These are phyloP conservation scores for Suillus discolor DNA, from an alignment of 768 basidiomycete species.

Conservation along the genomic window DNA sequence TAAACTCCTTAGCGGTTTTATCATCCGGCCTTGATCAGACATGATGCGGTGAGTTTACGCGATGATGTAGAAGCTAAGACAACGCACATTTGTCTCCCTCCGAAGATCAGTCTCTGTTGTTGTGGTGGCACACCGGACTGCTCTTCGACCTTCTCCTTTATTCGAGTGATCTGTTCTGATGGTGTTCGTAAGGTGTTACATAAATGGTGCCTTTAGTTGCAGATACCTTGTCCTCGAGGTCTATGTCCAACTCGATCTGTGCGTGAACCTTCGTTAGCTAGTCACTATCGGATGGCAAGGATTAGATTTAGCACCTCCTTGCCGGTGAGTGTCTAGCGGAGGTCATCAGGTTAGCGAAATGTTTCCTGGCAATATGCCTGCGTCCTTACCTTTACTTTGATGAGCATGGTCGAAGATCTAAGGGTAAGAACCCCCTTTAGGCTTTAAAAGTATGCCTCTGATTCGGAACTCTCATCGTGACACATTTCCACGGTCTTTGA, in stretches of 20 bases:
- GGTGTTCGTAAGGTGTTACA: constrained; percentile 7
- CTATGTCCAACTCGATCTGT: constrained; percentile 95
- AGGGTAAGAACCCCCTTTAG: neutral
- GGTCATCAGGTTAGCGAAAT: constrained; percentile 3
- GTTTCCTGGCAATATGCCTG: neutral
- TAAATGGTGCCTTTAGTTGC: neutral
- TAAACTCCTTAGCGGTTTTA: constrained; percentile 83
- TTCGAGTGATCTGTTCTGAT: constrained; percentile 72
- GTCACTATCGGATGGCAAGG: constrained; percentile 9
- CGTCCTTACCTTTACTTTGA: constrained; percentile 81
- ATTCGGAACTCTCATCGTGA: neutral
- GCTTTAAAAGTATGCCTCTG: neutral
- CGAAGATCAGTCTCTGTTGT: constrained; percentile 92
- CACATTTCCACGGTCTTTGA: constrained; percentile 3
- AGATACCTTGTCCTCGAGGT: constrained; percentile 78
- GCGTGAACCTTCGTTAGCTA: constrained; percentile 11
- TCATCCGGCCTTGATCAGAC: constrained; percentile 76
- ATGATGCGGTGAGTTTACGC: constrained; percentile 2
- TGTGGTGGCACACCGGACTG: constrained; percentile 97
- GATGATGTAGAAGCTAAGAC: neutral
- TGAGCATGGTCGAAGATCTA: constrained; percentile 56
- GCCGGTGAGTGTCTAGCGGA: constrained; percentile 84
- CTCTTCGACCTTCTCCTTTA: constrained; percentile 98
- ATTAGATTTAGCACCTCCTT: constrained; percentile 71
- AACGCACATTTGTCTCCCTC: constrained; percentile 89